A percentile compares a stretch with the other conserved stretches of the same genome.
Evolutionary conservation across 495 filamentous ascomycete species (phyloP).

Genomic region (Friedmanniomyces simplex): DNA sequence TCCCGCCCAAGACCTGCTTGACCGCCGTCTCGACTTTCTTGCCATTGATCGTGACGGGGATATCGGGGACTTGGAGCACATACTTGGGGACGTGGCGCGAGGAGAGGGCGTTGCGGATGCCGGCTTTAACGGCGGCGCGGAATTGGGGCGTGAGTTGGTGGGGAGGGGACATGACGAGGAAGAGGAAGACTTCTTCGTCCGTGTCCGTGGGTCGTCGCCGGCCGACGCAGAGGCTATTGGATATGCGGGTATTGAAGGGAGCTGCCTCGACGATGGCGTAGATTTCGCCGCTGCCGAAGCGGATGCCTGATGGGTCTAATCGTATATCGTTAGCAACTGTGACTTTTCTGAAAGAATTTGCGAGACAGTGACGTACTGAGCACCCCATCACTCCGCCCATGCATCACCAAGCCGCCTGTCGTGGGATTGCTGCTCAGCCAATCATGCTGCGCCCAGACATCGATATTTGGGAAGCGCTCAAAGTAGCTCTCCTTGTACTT

Average conservation of each 20-base stretch:
- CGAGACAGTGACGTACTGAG: slow-evolving; percentile 11
- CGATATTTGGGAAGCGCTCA: slow-evolving; percentile 53
- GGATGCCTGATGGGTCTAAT: slow-evolving; percentile 65
- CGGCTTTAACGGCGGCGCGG: slow-evolving; percentile 47
- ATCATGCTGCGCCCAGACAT: slow-evolving; percentile 66
- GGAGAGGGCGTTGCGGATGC: slow-evolving; percentile 53
- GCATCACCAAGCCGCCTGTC: slow-evolving; percentile 56
- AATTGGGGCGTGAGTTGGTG: slow-evolving; percentile 43
- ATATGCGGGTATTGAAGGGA: slow-evolving; percentile 37
- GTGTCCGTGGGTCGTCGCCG: slow-evolving; percentile 55
- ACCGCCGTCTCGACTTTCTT: slow-evolving; percentile 81
- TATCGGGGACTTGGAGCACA: slow-evolving; percentile 67
- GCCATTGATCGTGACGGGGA: slow-evolving; percentile 71
- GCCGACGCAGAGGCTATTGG: slow-evolving; percentile 59
- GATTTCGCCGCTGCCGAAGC: slow-evolving; percentile 79
- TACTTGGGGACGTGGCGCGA: slow-evolving; percentile 67
- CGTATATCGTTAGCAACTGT: neutral
- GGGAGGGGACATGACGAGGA: slow-evolving; percentile 57
- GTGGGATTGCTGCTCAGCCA: slow-evolving; percentile 60
- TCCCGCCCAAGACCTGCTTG: slow-evolving; percentile 71
- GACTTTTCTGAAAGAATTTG: neutral
- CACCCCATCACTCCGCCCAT: slow-evolving; percentile 70
- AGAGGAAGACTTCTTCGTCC: slow-evolving; percentile 68
- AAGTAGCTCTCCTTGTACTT: slow-evolving; percentile 65
- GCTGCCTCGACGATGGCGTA: slow-evolving; percentile 59